Conservation (phyloP, 23 red algal species). For the Porphyridium purpureum region DNA sequence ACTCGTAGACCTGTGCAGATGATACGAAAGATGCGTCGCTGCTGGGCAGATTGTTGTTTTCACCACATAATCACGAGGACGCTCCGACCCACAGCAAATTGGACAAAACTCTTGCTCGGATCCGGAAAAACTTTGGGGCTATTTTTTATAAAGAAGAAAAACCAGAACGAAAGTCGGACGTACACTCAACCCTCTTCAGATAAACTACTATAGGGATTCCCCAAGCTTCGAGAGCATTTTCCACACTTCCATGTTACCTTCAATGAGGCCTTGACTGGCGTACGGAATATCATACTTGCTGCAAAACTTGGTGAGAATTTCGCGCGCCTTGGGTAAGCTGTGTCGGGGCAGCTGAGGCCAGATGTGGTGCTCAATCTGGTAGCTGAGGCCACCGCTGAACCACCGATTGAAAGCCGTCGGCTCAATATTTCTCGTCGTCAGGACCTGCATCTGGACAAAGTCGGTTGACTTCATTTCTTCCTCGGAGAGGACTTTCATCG, state of each 20-base stretch:
- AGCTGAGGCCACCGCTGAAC: slow-evolving; percentile 59
- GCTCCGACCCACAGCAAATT: no score
- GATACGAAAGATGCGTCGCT: no score
- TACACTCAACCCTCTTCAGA: no score
- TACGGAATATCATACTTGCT: slow-evolving; percentile 52
- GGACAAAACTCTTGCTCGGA: no score
- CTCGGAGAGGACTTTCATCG: slow-evolving; percentile 55
- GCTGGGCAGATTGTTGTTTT: no score
- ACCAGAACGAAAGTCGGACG: no score
- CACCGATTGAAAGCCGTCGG: slow-evolving; percentile 44
- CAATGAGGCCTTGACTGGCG: slow-evolving; percentile 30
- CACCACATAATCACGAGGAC: no score
- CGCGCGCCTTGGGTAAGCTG: slow-evolving; percentile 15
- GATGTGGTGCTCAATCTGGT: slow-evolving; percentile 49
- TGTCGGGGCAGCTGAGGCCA: slow-evolving; percentile 62
- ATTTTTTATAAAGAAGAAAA: no score
- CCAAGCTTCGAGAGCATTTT: no score
- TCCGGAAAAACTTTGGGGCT: no score
- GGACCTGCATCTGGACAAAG: slow-evolving; percentile 49
- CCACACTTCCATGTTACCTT: slow-evolving; percentile 40
- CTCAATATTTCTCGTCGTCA: slow-evolving; percentile 46
- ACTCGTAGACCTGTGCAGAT: no score
- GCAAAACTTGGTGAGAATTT: slow-evolving; percentile 43
- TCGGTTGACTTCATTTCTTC: slow-evolving; percentile 25
- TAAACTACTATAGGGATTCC: no score